These are phyloP conservation scores for Eucalyptus rudis DNA, from an alignment of 345 rosid genomes.

Conservation along the genomic window DNA sequence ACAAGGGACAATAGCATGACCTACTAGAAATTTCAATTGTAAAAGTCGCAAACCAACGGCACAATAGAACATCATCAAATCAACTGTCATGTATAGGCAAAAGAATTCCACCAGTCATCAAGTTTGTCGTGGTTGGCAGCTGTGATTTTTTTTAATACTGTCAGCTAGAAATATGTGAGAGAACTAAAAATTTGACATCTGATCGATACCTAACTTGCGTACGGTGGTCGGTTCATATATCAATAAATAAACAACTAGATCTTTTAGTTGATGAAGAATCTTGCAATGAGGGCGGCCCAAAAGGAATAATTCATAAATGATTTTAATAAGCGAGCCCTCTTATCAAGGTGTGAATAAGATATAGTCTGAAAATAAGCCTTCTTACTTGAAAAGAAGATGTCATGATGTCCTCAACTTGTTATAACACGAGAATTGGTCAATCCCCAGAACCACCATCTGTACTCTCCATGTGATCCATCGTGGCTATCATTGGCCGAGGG, in stretches of 20 bases:
- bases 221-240: not conserved
- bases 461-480: not conserved
- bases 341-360: not conserved
- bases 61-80: not conserved
- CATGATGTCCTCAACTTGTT: not conserved
- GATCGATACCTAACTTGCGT: not conserved
- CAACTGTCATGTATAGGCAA: not conserved
- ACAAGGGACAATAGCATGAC: not conserved
- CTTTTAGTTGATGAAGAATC: not conserved
- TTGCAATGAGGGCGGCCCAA: not conserved
- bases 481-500: not conserved
- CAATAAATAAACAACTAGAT: not conserved
- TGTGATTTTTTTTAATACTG: not conserved
- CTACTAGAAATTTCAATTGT: not conserved
- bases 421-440: not conserved
- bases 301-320: not conserved
- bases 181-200: not conserved
- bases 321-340: not conserved
- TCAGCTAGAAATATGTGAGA: not conserved
- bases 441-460: not conserved
- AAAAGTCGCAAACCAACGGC: not conserved
- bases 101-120: not conserved
- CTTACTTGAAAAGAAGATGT: not conserved
- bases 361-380: not conserved
- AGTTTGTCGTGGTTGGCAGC: not conserved